A percentile compares a stretch with the other conserved stretches of the same genome.
Conservation (phyloP, 495 filamentous ascomycete species). For the Aspergillus homomorphus region DNA sequence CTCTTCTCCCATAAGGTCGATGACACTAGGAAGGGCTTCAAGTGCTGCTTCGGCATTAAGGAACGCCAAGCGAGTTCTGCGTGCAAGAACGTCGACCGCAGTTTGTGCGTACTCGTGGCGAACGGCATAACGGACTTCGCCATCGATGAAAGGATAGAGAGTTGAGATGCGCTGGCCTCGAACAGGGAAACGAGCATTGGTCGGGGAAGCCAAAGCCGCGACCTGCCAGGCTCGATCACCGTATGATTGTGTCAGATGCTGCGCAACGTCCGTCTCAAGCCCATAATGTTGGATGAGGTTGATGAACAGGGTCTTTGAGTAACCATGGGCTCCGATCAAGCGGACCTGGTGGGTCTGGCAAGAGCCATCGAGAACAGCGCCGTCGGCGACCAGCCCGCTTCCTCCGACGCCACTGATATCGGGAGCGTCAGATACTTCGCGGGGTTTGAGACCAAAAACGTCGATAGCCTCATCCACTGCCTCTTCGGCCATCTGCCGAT, state of each 20-base stretch:
- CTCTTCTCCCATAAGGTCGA: slow-evolving; percentile 92
- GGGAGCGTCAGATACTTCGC: slow-evolving; percentile 57
- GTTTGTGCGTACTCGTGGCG: slow-evolving; percentile 93
- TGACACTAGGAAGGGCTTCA: slow-evolving; percentile 81
- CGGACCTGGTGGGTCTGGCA: slow-evolving; percentile 93
- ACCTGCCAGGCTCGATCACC: slow-evolving; percentile 97
- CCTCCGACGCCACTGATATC: slow-evolving; percentile 74
- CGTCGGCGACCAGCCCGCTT: slow-evolving; percentile 61
- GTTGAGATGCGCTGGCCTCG: slow-evolving; percentile 76
- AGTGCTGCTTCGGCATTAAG: slow-evolving; percentile 93
- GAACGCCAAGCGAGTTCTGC: slow-evolving; percentile 86
- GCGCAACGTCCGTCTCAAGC: slow-evolving; percentile 90
- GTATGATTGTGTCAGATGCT: slow-evolving; percentile 85
- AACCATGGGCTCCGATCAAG: slow-evolving; percentile 91
- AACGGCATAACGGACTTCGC: slow-evolving; percentile 88
- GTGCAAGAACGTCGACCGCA: slow-evolving; percentile 84
- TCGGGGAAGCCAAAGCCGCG: slow-evolving; percentile 77
- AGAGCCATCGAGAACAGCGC: slow-evolving; percentile 70
- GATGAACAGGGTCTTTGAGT: slow-evolving; percentile 94
- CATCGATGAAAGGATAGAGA: slow-evolving; percentile 95
- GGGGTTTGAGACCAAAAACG: slow-evolving; percentile 67
- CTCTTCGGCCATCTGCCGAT: slow-evolving; percentile 98
- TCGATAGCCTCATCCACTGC: slow-evolving; percentile 87
- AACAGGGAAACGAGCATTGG: slow-evolving; percentile 80
- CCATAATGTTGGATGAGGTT: slow-evolving; percentile 97